Base-by-base conservation (phyloP, 2,329 filamentous ascomycete genomes). In the Cyanodermella asteris region DNA sequence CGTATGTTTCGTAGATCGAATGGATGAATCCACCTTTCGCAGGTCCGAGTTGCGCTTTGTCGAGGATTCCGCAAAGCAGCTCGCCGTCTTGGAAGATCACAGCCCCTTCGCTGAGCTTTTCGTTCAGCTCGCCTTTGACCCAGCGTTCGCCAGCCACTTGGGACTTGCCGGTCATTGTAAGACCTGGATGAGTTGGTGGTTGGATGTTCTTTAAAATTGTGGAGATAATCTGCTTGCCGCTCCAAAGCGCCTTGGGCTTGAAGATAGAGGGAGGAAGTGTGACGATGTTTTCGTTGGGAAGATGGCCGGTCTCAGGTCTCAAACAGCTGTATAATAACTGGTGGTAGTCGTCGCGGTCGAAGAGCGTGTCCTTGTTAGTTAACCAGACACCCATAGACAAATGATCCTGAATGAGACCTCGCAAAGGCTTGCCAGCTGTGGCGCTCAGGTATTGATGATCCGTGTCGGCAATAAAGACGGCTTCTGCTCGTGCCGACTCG, bases 371-470 rank as follows among this genome's bases (percentile, higher is more conserved):
- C 40, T 78, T 72, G 47, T 72, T 91, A 29, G 82, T 91, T 28
- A 97, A 64, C 49, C 74, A 73, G 3, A 91, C 78, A 22, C 78
- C 81, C 44, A 97, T 84, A 3, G 84, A 93, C 31, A 97, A 75
- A 48, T 97, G 87, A 59, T 97, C 87, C 50, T 97, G 90, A 50
- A 97, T 97, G 25, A 97, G 55, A 65, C 87, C 87, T 59, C 87
- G 65, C 10, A 97, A 59, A 0, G 87, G 87, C 42, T 91, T 91
- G 28, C 87, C 87, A 10, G 80, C 77, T 3, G 87, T 97, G 12
- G 75, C 78, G 17, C 82, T 91, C 18, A 97, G 64, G 44, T 97
- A 97, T 41, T 97, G 87, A 42, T 93, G 82, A 45, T 97, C 84
- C 3, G 87, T 93, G 45, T 94, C 84, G 18, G 87, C 87, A 39